Evolutionary conservation across 306 rosid genomes (phyloP), one percentile per base, ranked within the genome.

Genomic region (Herpetospermum pedunculosum): DNA sequence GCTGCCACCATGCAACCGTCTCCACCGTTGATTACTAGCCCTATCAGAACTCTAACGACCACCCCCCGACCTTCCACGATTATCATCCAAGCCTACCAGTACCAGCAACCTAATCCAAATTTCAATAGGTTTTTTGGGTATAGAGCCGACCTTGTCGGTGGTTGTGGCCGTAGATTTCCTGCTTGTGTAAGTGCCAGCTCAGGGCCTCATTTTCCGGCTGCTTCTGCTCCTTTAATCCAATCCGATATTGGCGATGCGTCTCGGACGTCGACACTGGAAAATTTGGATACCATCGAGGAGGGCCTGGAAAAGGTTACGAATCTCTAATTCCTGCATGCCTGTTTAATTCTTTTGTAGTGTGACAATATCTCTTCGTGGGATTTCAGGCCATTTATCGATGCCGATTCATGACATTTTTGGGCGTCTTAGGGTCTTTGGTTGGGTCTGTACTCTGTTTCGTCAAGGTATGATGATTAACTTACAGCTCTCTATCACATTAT

Each of bases 351-450:
- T 62, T 68, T 19, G 34, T 40, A 65, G 50, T 44, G 18, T 41
- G 54, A 68, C 34, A 6, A 58, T 62, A 21, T 43, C 10, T 25
- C 69, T 69, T 48, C 58, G 28, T 69, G 35, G 46, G 21, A 80
- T 23, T 80, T 81, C 58, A 94, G 97, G 81, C 63, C 41, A 82
- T 94, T 48, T 91, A 89, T 67, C 83, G 97, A 70, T 88, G 88
- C 75, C 87, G 97, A 13, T 94, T 94, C 76, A 21, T 91, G 83
- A 69, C 97, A 3, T 57, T 88, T 80, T 77, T 94, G 47, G 98
- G 97, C 73, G 98, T 91, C 30, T 73, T 91, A n/a, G 97, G 98
- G 26, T 89, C 97, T 80, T 82, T 94, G 58, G 34, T 82, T 77
- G 97, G 97, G 41, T 91, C 98, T 8, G 0, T 91, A 70, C 81